These are phyloP conservation scores for Paecilomyces sp. DNA, from an alignment of 2,329 filamentous ascomycete genomes.

Conservation along the genomic window DNA sequence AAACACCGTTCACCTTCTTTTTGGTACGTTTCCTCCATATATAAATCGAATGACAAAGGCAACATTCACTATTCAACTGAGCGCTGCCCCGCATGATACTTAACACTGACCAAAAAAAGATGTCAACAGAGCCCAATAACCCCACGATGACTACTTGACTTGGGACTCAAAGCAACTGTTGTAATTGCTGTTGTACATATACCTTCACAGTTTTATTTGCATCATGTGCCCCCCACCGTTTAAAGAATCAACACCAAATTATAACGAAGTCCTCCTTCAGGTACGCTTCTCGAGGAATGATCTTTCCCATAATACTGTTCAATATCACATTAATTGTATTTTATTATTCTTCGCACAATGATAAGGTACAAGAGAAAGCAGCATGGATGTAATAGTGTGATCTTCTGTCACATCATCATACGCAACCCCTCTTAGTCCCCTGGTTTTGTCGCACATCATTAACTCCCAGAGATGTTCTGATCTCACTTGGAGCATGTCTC, in stretches of 20 bases:
- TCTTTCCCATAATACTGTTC: background rate
- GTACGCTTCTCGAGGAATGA: conserved; percentile 6
- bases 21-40: background rate
- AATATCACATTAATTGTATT: background rate
- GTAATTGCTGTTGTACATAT: background rate
- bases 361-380: background rate
- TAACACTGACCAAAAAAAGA: background rate
- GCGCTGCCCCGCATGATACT: background rate
- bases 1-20: background rate
- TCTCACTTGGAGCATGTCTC: background rate
- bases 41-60: background rate
- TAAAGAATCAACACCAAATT: conserved; percentile 4
- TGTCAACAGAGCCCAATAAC: background rate
- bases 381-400: background rate
- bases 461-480: background rate
- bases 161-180: background rate
- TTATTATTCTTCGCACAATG: background rate
- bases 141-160: background rate
- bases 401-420: background rate
- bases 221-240: background rate
- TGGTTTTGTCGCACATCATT: background rate
- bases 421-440: background rate
- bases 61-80: background rate
- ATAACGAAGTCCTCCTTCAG: conserved; percentile 15
- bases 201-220: background rate